Percentiles rank a stretch among this genome's conserved stretches.
Evolutionary conservation across 2,329 filamentous ascomycete genomes (phyloP).

Genomic region (Neurospora crassa): DNA sequence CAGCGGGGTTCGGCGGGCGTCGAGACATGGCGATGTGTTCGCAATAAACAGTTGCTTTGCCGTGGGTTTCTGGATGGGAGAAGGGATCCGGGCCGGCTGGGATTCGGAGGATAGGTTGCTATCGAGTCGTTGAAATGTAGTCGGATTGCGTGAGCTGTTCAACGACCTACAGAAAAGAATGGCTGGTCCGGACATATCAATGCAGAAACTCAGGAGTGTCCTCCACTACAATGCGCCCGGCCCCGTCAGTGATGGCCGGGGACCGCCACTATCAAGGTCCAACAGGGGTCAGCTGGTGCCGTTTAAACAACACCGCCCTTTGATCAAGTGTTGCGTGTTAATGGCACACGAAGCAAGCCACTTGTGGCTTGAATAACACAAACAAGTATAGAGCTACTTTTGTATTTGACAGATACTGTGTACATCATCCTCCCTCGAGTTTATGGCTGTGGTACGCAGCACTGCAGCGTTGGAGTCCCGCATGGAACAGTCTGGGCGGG

Average conservation of each 20-base stretch:
- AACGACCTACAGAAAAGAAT: not conserved
- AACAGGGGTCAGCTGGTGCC: not conserved
- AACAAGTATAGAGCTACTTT: not conserved
- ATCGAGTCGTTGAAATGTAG: not conserved
- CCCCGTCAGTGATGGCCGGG: not conserved
- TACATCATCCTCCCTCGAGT: not conserved
- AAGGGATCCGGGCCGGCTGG: not conserved
- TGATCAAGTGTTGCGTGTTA: not conserved
- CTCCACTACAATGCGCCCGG: not conserved
- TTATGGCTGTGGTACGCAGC: not conserved
- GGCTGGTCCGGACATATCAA: not conserved
- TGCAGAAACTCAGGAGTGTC: not conserved
- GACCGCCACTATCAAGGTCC: not conserved
- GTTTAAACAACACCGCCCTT: not conserved
- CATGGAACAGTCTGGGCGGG: not conserved
- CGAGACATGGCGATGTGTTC: constrained; percentile 54
- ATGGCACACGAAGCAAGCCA: not conserved
- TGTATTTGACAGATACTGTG: not conserved
- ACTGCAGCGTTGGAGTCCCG: not conserved
- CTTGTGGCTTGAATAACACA: not conserved
- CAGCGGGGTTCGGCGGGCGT: constrained; percentile 62
- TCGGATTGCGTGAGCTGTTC: not conserved
- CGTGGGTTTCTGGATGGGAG: not conserved
- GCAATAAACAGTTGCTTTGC: not conserved
- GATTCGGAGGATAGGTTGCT: not conserved